Evolutionary conservation across 768 basidiomycete species (phyloP).

Genomic region (Tulasnella sp.): DNA sequence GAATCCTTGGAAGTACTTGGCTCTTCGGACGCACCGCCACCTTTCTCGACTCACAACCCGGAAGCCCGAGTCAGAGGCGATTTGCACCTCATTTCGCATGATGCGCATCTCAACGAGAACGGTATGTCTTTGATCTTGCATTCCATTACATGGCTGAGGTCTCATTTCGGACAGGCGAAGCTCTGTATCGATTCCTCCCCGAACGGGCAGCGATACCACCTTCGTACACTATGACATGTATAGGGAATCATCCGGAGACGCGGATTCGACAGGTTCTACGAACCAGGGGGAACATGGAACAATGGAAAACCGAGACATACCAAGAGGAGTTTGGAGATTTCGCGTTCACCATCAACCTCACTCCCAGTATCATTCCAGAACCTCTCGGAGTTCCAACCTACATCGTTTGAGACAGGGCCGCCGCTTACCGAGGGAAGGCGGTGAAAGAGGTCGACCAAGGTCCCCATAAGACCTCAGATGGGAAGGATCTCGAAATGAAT

Average conservation of each 20-base stretch:
- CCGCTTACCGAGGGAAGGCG: constrained; percentile 56
- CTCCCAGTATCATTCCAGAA: constrained; percentile 30
- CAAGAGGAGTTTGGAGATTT: constrained; percentile 56
- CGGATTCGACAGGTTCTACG: constrained; percentile 37
- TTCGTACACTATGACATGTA: constrained; percentile 37
- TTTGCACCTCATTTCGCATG: constrained; percentile 57
- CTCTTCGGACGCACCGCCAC: constrained; percentile 42
- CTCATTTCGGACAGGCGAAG: constrained; percentile 40
- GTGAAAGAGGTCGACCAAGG: constrained; percentile 43
- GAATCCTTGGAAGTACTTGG: too few species aligned
- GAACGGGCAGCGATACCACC: constrained; percentile 42
- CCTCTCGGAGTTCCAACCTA: constrained; percentile 36
- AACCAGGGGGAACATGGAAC: not conserved
- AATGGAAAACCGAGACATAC: constrained; percentile 36
- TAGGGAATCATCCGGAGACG: constrained; percentile 48
- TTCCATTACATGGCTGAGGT: constrained; percentile 3
- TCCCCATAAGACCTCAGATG: constrained; percentile 21
- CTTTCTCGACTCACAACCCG: constrained; percentile 53
- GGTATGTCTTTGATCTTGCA: constrained; percentile 30
- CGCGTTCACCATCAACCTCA: constrained; percentile 52
- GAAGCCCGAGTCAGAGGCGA: constrained; percentile 40
- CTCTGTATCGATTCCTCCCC: constrained; percentile 63
- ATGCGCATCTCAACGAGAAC: constrained; percentile 55
- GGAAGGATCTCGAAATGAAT: constrained; percentile 21
- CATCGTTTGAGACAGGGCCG: constrained; percentile 51